Conservation (phyloP, 2,329 filamentous ascomycete genomes). For the Cylindrodendrum hubeiense region DNA sequence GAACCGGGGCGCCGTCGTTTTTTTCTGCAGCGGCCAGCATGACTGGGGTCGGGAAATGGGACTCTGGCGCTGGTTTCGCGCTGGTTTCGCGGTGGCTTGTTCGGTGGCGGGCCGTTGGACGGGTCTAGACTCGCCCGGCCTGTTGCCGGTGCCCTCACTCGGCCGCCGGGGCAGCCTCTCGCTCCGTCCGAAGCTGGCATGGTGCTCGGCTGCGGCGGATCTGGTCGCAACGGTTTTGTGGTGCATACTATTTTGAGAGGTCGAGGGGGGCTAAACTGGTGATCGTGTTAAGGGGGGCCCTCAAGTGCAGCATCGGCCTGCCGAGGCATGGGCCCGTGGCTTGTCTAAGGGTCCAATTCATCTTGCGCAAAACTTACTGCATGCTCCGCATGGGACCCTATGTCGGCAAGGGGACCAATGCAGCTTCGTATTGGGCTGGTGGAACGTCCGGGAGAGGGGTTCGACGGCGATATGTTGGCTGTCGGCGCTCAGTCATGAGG, state of each 20-base stretch:
- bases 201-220: slow-evolving; percentile 20
- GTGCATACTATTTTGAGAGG: slow-evolving; percentile 10
- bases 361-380: neutral
- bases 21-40: neutral
- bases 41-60: slow-evolving; percentile 3
- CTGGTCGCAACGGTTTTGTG: slow-evolving; percentile 6
- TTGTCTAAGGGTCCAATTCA: neutral
- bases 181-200: neutral
- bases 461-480: neutral
- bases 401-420: neutral
- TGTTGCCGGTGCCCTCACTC: neutral
- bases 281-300: neutral
- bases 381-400: neutral
- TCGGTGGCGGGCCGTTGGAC: slow-evolving; percentile 27
- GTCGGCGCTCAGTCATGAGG: slow-evolving; percentile 7
- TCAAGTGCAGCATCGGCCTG: neutral
- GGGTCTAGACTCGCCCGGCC: slow-evolving; percentile 15
- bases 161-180: neutral
- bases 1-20: neutral
- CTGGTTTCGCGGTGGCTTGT: slow-evolving; percentile 11
- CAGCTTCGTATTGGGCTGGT: neutral
- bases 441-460: neutral
- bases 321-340: neutral
- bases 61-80: neutral
- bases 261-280: neutral